Evolutionary conservation across 371 early-diverging fungal genomes (phyloP).

Genomic region (Mortierella polycephala): DNA sequence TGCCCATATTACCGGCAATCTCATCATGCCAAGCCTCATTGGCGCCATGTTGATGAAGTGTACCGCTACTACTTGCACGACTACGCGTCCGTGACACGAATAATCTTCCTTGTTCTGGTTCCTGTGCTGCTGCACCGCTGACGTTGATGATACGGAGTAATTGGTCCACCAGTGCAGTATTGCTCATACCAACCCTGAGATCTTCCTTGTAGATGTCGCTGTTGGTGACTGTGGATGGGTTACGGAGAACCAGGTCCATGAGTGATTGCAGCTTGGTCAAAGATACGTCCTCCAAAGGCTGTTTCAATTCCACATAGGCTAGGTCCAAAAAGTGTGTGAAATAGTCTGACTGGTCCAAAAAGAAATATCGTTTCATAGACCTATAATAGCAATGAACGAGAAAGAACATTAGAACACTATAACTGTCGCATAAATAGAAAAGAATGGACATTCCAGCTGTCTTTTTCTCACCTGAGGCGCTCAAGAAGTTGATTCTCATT

Average conservation of each 20-base stretch:
- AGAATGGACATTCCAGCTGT: not conserved
- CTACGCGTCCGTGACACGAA: slow-evolving; percentile 21
- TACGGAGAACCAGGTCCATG: slow-evolving; percentile 89
- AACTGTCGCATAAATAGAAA: not conserved
- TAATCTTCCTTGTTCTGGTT: slow-evolving; percentile 13
- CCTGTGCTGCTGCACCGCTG: slow-evolving; percentile 14
- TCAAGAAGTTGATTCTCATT: slow-evolving; percentile 76
- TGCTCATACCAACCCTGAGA: slow-evolving; percentile 77
- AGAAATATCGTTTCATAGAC: slow-evolving; percentile 91
- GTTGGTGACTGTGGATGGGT: slow-evolving; percentile 83
- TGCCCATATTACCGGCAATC: not conserved
- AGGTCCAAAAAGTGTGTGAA: slow-evolving; percentile 93
- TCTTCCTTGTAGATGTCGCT: slow-evolving; percentile 90
- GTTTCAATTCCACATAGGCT: slow-evolving; percentile 76
- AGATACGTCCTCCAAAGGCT: slow-evolving; percentile 75
- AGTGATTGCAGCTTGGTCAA: slow-evolving; percentile 81
- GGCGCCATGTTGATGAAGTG: slow-evolving; percentile 7
- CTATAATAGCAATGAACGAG: slow-evolving; percentile 53
- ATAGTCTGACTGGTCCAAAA: slow-evolving; percentile 94
- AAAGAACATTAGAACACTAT: not conserved
- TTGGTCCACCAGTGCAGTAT: slow-evolving; percentile 73
- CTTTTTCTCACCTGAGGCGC: slow-evolving; percentile 69
- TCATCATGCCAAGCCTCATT: slow-evolving; percentile 45
- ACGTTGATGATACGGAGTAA: slow-evolving; percentile 73
- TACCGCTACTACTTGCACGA: slow-evolving; percentile 26